A percentile compares a stretch with the other conserved stretches of the same genome.
Evolutionary conservation across 1,284 basidiomycete genomes (phyloP).

Genomic region (Puccinia horiana): DNA sequence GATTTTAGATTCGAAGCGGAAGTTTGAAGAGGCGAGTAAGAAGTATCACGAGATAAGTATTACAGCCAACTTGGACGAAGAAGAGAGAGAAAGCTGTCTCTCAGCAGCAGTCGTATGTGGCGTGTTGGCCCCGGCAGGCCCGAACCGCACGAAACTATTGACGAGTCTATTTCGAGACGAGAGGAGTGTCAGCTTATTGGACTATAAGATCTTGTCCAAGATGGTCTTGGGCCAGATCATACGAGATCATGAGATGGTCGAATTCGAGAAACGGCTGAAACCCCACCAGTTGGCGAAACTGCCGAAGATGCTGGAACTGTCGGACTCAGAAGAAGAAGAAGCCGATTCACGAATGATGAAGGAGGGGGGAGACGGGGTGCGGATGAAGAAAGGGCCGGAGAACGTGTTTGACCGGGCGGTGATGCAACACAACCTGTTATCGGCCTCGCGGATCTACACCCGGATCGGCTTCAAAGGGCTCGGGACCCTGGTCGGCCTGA

Average conservation of each 20-base stretch:
- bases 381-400: slow-evolving; percentile 76
- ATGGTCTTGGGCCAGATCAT: slow-evolving; percentile 98
- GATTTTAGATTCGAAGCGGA: slow-evolving; percentile 84
- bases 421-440: slow-evolving; percentile 95
- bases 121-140: slow-evolving; percentile 94
- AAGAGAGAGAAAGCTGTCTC: slow-evolving; percentile 43
- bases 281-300: slow-evolving; percentile 91
- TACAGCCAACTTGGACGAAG: slow-evolving; percentile 65
- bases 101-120: slow-evolving; percentile 89
- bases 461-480: slow-evolving; percentile 54
- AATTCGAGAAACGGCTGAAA: slow-evolving; percentile 82
- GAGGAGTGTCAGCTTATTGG: slow-evolving; percentile 73
- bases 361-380: slow-evolving; percentile 62
- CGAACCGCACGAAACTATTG: slow-evolving; percentile 86
- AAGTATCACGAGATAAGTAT: slow-evolving; percentile 92
- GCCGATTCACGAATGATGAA: slow-evolving; percentile 51
- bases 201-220: slow-evolving; percentile 86
- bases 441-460: slow-evolving; percentile 71
- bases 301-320: slow-evolving; percentile 66
- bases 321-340: slow-evolving; percentile 62
- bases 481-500: slow-evolving; percentile 53
- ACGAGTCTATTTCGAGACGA: slow-evolving; percentile 92
- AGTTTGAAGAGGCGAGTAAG: slow-evolving; percentile 91
- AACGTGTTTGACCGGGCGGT: slow-evolving; percentile 97
- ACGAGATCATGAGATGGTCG: slow-evolving; percentile 79